Base-by-base conservation (phyloP, 2,329 filamentous ascomycete species). In the Diaporthe australafricana region DNA sequence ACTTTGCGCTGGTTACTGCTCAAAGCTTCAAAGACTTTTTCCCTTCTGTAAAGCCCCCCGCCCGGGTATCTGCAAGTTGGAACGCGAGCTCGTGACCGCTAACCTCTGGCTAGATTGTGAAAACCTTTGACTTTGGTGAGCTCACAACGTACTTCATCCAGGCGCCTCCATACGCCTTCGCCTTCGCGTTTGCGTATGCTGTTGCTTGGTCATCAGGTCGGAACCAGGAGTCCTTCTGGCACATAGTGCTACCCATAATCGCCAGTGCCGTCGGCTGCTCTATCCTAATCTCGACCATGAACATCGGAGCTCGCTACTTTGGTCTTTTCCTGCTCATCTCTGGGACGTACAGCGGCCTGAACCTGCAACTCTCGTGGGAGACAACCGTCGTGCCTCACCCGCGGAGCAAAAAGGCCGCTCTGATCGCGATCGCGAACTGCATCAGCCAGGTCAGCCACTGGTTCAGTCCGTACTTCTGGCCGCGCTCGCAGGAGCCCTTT, bases 61-160 rank as follows among this genome's bases (percentile, higher is more conserved):
- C 27, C 12, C 11, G 4, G 3, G 7, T 11, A 20, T 32, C 27
- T 53, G 5, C 3, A n/a, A 47, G 12, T 52, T 20, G n/a, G n/a
- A n/a, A n/a, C n/a, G n/a, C n/a, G n/a, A n/a, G n/a, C n/a, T 32
- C 12, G 25, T 20, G 3, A 53, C 11, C 6, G 27, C 50, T 55
- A 35, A 55, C 27, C 9, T 35, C 30, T 20, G 16, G 9, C 16
- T n/a, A 35, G 27, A 55, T 55, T 27, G 57, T 63, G 35, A 47
- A 25, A 60, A 52, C 35, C 22, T 30, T n/a, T 40, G 68, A 52
- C 35, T 63, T 63, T 32, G 42, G 57, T 63, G 57, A 63, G 9
- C 38, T 47, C 42, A 47, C 42, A 8, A 63, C 57, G 16, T 42
- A 63, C 17, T 47, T 63, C 22, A 63, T 63, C 35, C 57, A 63